These are phyloP conservation scores for Gossypium longicalyx DNA, from an alignment of 345 rosid genomes.

Conservation along the genomic window DNA sequence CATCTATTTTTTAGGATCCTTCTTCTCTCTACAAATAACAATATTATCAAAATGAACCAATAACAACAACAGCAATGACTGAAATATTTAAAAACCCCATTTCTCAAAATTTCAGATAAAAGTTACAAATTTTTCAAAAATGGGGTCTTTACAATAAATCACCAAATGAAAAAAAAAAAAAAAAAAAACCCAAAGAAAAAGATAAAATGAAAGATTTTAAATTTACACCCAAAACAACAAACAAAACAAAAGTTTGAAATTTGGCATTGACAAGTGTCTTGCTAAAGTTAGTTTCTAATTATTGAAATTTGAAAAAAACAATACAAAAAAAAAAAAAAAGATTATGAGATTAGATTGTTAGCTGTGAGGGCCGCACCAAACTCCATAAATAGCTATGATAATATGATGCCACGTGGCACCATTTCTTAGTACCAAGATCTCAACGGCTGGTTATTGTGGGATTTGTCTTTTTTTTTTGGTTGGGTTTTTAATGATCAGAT, in stretches of 20 bases:
- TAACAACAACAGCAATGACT: no score
- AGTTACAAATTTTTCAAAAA: neutral
- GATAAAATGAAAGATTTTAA: neutral
- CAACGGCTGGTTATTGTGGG: neutral
- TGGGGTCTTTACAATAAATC: no score
- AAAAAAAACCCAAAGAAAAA: neutral
- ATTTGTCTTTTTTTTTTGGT: no score
- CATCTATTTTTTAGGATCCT: neutral
- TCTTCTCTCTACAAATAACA: neutral
- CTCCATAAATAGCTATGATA: neutral
- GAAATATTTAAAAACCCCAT: neutral
- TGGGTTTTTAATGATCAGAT: neutral
- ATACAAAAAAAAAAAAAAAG: no score
- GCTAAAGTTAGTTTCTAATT: slow-evolving; percentile 1
- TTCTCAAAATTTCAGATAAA: neutral
- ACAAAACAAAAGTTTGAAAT: neutral
- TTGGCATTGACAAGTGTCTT: neutral
- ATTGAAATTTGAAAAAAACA: neutral
- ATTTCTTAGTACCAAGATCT: neutral
- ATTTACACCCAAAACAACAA: neutral
- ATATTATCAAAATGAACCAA: slow-evolving; percentile 1
- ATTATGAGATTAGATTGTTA: neutral
- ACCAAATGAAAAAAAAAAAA: neutral
- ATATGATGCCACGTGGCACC: slow-evolving; percentile 10
- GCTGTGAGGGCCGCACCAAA: neutral